Base-by-base conservation (phyloP, 1,284 basidiomycete genomes). In the Tetrapyrgos nigripes region DNA sequence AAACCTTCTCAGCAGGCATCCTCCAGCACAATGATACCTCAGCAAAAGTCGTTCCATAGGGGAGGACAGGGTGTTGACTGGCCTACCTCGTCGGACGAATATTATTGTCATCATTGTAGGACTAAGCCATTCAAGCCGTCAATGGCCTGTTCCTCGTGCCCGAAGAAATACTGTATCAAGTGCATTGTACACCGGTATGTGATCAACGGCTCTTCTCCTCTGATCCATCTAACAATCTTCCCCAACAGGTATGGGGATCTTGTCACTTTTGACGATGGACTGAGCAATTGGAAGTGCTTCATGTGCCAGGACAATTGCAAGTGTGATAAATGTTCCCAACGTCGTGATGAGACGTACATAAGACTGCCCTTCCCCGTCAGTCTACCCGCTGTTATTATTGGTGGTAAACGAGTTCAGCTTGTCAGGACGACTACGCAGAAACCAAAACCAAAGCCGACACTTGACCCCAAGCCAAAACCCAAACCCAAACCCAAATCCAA, bases 171-270 rank as follows among this genome's bases (percentile, higher is more conserved):
- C 17, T 60, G 58, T 52, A 33, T 56, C 1, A 55, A 14, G 26
- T 60, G 58, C 37, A 47, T 60, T 2, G 46, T 49, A 3, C 5
- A 27, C 2, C 53, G 50, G 58, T 60, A 33, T n/a, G 58, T 57
- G 50, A 14, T 21, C 45, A 31, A n/a, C n/a, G n/a, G 45, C 49
- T 33, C 17, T 17, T 37, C 35, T 37, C n/a, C n/a, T 49, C 17
- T 17, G 19, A 10, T 31, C 6, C 27, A 23, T 40, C 10, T 49
- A 10, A 37, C 24, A 19, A 21, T 6, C 19, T 29, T 45, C 47
- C 31, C 4, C 6, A 2, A 28, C 26, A 59, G 57, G 9, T 59
- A 53, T n/a, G 4, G 43, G 5, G 11, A 45, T 31, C 6, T 27
- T 4, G n/a, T 53, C 23, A 29, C 26, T 8, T 53, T 53, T 27